Base-by-base conservation (phyloP, 2,329 filamentous ascomycete genomes). In the Dothiorella sarmentorum region DNA sequence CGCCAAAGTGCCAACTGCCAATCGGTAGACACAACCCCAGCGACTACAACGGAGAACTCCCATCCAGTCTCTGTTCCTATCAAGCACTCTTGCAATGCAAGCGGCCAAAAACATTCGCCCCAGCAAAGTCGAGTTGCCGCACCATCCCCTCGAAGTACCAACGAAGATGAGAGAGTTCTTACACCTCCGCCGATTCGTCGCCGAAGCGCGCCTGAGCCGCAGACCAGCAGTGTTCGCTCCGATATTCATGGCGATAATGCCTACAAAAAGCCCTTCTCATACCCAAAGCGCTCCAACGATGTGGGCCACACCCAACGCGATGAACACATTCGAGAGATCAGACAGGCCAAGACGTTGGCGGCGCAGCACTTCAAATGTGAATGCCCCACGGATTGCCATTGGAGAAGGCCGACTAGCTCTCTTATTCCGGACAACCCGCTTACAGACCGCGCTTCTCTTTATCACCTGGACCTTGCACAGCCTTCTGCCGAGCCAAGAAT, bases 331-430 rank as follows among this genome's bases (percentile, higher is more conserved):
- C 35, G 20, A 22, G 37, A 29, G 4, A 40, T 59, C 1, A 44
- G 45, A 26, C 27, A 24, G 13, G 35, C 38, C 6, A 40, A 44
- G 26, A 35, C 56, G 7, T 9, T 44, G 7, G 33, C 38, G 2
- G 56, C 47, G n/a, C 37, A 43, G 18, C 35, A 17, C 6, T 18
- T 7, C 18, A 31, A 17, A 20, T 59, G 56, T 29, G 20, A 29
- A 10, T 59, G 56, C 27, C 35, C 35, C 9, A 20, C 24, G 5
- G 27, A 59, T 22, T 59, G 56, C 18, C 18, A 44, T 11, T 59
- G 56, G 45, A 52, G 38, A 29, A 40, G 56, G 27, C 56, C 56
- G 18, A 35, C 26, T n/a, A 59, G 56, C 38, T 59, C 56, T 18
- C 26, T 59, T 13, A 26, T 53, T 22, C 45, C 45, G 3, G 47